Evolutionary conservation across 257 asterid species (phyloP), one percentile per base, ranked within the genome.

Genomic region (Oldenlandia corymbosa): DNA sequence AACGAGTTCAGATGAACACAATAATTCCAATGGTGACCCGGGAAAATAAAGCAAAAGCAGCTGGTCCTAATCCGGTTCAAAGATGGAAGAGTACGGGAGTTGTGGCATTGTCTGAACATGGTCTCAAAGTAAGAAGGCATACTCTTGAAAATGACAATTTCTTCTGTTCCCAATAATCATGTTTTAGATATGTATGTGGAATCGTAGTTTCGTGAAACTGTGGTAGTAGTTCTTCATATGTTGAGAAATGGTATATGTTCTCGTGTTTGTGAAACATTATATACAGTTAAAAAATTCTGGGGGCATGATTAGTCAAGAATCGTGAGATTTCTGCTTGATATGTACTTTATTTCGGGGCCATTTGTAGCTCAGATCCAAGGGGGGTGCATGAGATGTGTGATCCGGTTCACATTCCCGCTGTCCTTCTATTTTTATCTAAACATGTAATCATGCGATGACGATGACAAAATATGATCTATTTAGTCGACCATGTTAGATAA

Each of bases 41-140:
- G 65, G 72, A 36, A 61, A 82, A 67, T 62, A 84, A 43, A 14
- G 84, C 13, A 17, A 21, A 34, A 62, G 28, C 81, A 49, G 77
- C 81, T 71, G 53, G 74, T 39, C 78, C 64, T 75, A 76, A 71
- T 73, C 84, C 68, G 51, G 53, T 78, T 57, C 84, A 80, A 64
- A 83, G 95, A 34, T 92, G 99, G 97, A 75, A 78, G 66, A 80
- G 73, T 48, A 87, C 95, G 65, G 91, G 95, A 71, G 82, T 92
- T 60, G 54, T 92, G 52, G 90, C 81, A 53, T 71, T 89, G 71
- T 75, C 91, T 0, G 82, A 80, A 20, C 36, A 71, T 49, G 71
- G 79, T 73, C 79, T 92, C 73, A 80, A 64, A 96, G 96, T 89
- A 83, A 18, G 24, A 54, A 54, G 48, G 13, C 68, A 49, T 64